Conservation (phyloP, 495 filamentous ascomycete genomes). For the Penicillium angulare region DNA sequence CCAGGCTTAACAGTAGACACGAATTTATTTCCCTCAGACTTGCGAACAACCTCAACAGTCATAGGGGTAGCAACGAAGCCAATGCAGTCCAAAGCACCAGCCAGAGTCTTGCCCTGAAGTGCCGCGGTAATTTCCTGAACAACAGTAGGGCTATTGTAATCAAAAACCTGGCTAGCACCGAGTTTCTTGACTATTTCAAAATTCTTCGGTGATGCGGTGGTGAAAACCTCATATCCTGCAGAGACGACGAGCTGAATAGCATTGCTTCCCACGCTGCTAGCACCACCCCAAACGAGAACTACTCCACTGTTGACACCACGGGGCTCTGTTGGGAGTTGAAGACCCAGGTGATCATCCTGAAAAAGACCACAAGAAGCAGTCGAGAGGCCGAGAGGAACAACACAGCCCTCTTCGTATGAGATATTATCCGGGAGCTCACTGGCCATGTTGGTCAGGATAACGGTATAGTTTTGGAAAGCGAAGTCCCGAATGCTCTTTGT, state of each 20-base stretch:
- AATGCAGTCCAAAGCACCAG: constrained; percentile 2
- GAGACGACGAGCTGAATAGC: constrained; percentile 59
- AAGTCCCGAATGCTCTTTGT: constrained; percentile 20
- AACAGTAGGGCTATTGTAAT: constrained; percentile 49
- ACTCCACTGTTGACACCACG: not conserved
- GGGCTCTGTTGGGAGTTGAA: constrained; percentile 4
- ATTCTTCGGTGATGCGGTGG: constrained; percentile 53
- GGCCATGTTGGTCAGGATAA: constrained; percentile 29
- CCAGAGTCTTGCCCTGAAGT: not conserved
- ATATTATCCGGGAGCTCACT: constrained; percentile 44
- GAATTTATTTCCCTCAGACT: constrained; percentile 11
- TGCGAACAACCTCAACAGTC: constrained; percentile 8
- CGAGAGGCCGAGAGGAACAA: constrained; percentile 15
- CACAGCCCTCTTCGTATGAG: constrained; percentile 43
- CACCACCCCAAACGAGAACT: constrained; percentile 52
- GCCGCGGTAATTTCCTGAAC: constrained; percentile 20
- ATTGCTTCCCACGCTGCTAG: constrained; percentile 68
- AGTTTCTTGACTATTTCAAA: constrained; percentile 48
- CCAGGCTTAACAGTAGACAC: constrained; percentile 12
- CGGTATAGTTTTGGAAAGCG: constrained; percentile 48
- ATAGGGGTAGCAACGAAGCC: not conserved
- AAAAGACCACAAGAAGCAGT: constrained; percentile 19
- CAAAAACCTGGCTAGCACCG: constrained; percentile 56
- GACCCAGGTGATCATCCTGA: constrained; percentile 14
- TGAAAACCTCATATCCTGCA: constrained; percentile 56